Percentiles rank a stretch among this genome's conserved stretches.
Conservation (phyloP, 305 asterid species). For the Andrographis paniculata region DNA sequence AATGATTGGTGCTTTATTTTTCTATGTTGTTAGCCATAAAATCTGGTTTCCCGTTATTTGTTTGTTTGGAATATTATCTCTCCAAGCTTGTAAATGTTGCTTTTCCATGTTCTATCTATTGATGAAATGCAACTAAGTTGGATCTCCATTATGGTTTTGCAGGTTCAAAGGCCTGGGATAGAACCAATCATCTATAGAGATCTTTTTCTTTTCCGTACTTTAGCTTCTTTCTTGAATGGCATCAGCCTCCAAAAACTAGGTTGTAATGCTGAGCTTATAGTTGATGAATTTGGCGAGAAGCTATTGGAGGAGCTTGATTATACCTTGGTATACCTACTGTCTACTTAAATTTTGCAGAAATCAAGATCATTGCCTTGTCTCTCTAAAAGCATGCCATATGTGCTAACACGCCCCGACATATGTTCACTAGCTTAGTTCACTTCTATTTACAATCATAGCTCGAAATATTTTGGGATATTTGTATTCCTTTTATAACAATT, state of each 20-base stretch:
- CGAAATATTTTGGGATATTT: background rate
- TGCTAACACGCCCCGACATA: background rate
- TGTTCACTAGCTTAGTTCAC: background rate
- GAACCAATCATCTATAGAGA: conserved; percentile 97
- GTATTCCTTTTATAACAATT: conserved; percentile 2
- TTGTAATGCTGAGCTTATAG: conserved; percentile 94
- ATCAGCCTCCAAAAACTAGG: conserved; percentile 92
- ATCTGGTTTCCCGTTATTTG: conserved; percentile 1
- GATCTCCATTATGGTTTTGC: conserved; percentile 22
- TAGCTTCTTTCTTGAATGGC: conserved; percentile 96
- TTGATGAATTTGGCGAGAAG: conserved; percentile 98
- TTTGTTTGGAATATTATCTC: conserved; percentile 6
- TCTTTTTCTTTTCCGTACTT: conserved; percentile 94
- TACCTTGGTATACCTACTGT: conserved; percentile 70
- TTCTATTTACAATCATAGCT: conserved; percentile 1
- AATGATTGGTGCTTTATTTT: too few relatives aligned
- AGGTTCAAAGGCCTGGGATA: conserved; percentile 95
- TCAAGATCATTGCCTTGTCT: background rate
- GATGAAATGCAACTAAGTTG: background rate
- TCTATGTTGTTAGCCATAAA: conserved; percentile 1
- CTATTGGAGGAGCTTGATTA: conserved; percentile 99
- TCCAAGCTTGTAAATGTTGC: conserved; percentile 12
- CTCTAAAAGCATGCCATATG: too few relatives aligned
- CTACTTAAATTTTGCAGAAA: conserved; percentile 12
- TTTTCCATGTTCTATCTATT: background rate